A percentile compares a stretch with the other conserved stretches of the same genome.
Evolutionary conservation across 176 grass and related monocot species (phyloP).

Genomic region (Bonia amplexicaulis): DNA sequence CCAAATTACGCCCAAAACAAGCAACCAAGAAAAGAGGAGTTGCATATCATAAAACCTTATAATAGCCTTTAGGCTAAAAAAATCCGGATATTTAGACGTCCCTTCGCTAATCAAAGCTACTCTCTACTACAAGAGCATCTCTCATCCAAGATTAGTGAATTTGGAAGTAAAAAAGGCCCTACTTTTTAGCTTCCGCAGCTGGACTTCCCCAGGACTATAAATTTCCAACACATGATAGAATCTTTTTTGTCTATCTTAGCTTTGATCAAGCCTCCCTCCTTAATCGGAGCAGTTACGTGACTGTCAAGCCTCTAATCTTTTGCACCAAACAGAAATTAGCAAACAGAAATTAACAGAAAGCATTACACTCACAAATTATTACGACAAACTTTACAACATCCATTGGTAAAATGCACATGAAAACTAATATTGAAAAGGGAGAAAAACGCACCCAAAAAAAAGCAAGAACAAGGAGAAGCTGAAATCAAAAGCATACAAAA

Average conservation of each 20-base stretch:
- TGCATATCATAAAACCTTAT: neutral
- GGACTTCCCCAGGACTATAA: neutral
- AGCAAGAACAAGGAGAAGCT: neutral
- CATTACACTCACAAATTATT: neutral
- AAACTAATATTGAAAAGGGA: neutral
- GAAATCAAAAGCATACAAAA: neutral
- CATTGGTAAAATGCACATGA: neutral
- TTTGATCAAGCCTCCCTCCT: neutral
- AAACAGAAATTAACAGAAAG: neutral
- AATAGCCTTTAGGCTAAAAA: neutral
- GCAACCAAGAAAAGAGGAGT: neutral
- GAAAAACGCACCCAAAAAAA: neutral
- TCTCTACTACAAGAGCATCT: neutral
- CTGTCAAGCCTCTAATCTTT: neutral
- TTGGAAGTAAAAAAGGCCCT: neutral
- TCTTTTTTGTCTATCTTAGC: neutral
- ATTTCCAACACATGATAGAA: neutral
- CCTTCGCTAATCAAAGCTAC: neutral
- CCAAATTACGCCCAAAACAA: neutral
- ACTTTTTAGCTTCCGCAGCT: neutral
- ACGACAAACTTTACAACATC: neutral
- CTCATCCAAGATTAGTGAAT: neutral
- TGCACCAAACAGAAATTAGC: neutral
- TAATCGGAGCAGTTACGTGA: neutral
- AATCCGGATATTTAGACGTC: neutral